Evolutionary conservation across 2,329 filamentous ascomycete genomes (phyloP), one percentile per base, ranked within the genome.

Genomic region (Lithohypha guttulata): DNA sequence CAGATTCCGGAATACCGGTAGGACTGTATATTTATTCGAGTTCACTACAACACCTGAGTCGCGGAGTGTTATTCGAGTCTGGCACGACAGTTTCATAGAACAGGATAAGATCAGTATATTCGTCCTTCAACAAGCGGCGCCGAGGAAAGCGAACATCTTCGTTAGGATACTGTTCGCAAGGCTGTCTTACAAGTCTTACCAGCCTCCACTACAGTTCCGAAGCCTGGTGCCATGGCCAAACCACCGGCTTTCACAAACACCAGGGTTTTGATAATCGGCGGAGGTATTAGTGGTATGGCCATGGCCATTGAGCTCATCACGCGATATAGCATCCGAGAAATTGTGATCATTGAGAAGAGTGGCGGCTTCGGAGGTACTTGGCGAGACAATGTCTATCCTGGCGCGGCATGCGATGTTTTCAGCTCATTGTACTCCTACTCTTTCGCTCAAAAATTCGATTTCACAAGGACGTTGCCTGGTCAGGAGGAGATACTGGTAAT

Each of bases 371-470:
- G 41, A n/a, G 41, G 41, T 10, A 37, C 36, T 10, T 42, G 41
- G 41, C 26, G 42, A 23, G 41, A 42, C 21, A 42, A 42, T 22
- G 33, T 33, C 10, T 42, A 42, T 20, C 41, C 41, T 18, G 41
- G 41, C 8, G 41, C 41, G 17, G 34, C 41, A 10, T 42, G 41
- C 27, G 41, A 42, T 31, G 36, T 42, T 10, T 32, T 37, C 13
- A 42, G 41, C 14, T 39, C 35, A 17, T 31, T 39, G 35, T 39
- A 39, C 17, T 39, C 35, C 13, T 39, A 17, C 26, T 31, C 26
- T 18, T 79, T 78, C 48, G 73, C 70, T 18, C 71, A 74, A 38
- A 77, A 75, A 36, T 59, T 69, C 3, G 59, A 68, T 45, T 76
- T 74, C 72, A 66, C 67, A 2, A 58, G 69, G n/a, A 63, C 71